Percentiles rank a stretch among this genome's conserved stretches.
Conservation (phyloP, 2,329 filamentous ascomycete species). For the Ceratocystis cubensis region DNA sequence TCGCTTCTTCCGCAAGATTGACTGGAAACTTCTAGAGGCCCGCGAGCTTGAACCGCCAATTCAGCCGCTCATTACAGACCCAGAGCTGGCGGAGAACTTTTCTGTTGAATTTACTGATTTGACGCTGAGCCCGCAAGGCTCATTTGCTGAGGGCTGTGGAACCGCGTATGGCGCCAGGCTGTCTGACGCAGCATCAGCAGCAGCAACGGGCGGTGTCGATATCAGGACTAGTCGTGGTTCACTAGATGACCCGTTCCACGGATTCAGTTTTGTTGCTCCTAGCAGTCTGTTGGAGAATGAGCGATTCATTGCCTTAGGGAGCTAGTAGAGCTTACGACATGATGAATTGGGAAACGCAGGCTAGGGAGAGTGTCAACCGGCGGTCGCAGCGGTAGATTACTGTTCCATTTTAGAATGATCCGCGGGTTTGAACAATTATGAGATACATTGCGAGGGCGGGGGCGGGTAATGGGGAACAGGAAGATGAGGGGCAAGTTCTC, state of each 20-base stretch:
- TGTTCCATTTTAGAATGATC: too few relatives aligned
- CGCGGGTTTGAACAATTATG: too few relatives aligned
- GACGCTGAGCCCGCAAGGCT: conserved; percentile 53
- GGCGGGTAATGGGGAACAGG: too few relatives aligned
- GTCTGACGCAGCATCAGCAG: background rate
- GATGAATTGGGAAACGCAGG: background rate
- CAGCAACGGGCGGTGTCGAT: background rate
- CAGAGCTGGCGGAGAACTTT: conserved; percentile 94
- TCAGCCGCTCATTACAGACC: conserved; percentile 84
- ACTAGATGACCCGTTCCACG: conserved; percentile 46
- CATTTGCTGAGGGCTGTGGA: conserved; percentile 23
- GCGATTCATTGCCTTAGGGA: conserved; percentile 28
- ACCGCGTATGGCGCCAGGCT: background rate
- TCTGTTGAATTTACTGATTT: conserved; percentile 80
- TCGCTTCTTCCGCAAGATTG: conserved; percentile 91
- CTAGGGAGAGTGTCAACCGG: too few relatives aligned
- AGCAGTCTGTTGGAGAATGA: conserved; percentile 43
- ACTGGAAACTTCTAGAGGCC: conserved; percentile 77
- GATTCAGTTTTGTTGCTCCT: conserved; percentile 51
- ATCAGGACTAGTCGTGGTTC: conserved; percentile 29
- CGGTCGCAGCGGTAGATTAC: too few relatives aligned
- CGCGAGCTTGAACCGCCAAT: conserved; percentile 82
- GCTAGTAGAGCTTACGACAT: conserved; percentile 10
- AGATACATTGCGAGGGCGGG: too few relatives aligned
- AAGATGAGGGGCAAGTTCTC: too few relatives aligned